A percentile compares a stretch with the other conserved stretches of the same genome.
Conservation (phyloP, 371 early-diverging fungal species). For the Lichtheimia ornata region DNA sequence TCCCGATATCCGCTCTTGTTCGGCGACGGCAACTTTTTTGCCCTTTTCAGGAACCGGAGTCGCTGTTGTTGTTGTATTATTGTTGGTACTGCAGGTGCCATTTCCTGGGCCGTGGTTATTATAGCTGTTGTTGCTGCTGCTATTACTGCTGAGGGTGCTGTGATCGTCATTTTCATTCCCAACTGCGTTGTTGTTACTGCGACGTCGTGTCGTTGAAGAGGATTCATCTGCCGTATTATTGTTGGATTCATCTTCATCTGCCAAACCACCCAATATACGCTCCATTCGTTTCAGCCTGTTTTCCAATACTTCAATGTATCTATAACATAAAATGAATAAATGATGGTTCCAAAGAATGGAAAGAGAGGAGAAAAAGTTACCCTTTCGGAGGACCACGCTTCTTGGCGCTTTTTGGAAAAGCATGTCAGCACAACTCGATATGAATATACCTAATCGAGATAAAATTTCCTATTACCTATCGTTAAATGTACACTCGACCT, state of each 20-base stretch:
- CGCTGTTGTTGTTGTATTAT: neutral
- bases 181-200: no score
- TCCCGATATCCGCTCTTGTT: slow-evolving; percentile 13
- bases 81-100: slow-evolving; percentile 1
- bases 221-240: neutral
- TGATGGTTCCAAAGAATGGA: no score
- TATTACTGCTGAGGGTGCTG: neutral
- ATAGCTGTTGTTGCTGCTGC: neutral
- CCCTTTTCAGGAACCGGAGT: no score
- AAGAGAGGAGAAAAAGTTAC: slow-evolving; percentile 3
- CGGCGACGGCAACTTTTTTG: neutral
- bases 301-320: slow-evolving; percentile 69
- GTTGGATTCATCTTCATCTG: slow-evolving; percentile 16
- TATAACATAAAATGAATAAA: slow-evolving; percentile 6
- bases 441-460: slow-evolving; percentile 1
- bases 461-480: slow-evolving; percentile 21
- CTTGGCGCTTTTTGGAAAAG: slow-evolving; percentile 27
- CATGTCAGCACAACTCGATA: neutral
- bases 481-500: slow-evolving; percentile 29
- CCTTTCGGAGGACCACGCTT: slow-evolving; percentile 44
- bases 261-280: slow-evolving; percentile 52
- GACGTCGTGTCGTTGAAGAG: neutral
- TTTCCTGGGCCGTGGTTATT: neutral
- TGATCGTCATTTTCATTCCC: neutral
- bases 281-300: slow-evolving; percentile 70